Conservation (phyloP, 2,329 filamentous ascomycete genomes). For the Fusarium begoniae region DNA sequence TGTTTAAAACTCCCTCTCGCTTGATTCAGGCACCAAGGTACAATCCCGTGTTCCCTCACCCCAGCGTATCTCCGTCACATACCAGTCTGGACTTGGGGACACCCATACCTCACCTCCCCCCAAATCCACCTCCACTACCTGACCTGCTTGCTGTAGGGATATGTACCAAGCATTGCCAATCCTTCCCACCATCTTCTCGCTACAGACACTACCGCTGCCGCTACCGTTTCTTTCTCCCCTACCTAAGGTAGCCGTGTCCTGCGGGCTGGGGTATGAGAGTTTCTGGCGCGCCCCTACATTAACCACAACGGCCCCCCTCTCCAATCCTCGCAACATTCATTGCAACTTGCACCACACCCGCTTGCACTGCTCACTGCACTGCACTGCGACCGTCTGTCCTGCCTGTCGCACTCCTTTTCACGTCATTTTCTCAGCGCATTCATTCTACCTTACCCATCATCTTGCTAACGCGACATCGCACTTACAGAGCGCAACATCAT, state of each 20-base stretch:
- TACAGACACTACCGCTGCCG: conserved; percentile 31
- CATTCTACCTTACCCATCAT: conserved; percentile 5
- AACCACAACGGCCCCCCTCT: conserved; percentile 31
- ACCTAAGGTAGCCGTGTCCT: conserved; percentile 16
- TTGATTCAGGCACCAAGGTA: conserved; percentile 32
- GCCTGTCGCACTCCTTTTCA: conserved; percentile 31
- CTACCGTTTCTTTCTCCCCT: conserved; percentile 33
- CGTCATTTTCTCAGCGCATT: conserved; percentile 29
- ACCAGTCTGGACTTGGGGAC: conserved; percentile 26
- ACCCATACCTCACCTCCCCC: conserved; percentile 27
- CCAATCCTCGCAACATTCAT: conserved; percentile 35
- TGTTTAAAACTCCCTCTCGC: conserved; percentile 25
- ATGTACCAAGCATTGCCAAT: conserved; percentile 10
- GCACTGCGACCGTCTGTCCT: conserved; percentile 31
- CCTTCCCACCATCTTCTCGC: conserved; percentile 28
- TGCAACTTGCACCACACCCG: conserved; percentile 40
- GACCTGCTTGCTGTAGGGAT: not conserved
- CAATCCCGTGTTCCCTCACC: conserved; percentile 21
- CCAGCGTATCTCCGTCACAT: conserved; percentile 29
- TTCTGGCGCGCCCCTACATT: conserved; percentile 37
- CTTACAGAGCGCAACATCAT: conserved; percentile 2
- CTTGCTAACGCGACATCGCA: conserved; percentile 23
- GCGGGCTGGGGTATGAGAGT: conserved; percentile 9
- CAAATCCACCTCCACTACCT: conserved; percentile 1
- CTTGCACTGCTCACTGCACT: not conserved